Percentiles rank a stretch among this genome's conserved stretches.
phyloP scores from a whole-genome alignment of 2,329 filamentous ascomycete species.

The Trichoderma hamatum region DNA sequence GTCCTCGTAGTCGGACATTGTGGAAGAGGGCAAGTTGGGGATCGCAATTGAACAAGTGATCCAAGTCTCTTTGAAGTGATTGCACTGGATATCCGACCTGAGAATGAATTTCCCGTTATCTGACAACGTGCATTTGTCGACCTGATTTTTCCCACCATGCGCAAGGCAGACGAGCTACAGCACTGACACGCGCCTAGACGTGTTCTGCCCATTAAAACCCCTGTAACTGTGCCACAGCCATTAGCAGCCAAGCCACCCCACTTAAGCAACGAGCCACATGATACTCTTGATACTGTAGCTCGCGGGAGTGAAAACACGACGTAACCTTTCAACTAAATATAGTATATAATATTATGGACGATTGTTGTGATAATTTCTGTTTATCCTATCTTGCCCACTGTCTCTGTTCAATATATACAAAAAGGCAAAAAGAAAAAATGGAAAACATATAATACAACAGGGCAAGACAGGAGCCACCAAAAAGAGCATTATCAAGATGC shows the following conservation, averaged over 20 bases:
- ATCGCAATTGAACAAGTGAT: background rate
- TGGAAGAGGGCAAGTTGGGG: slow-evolving; percentile 27
- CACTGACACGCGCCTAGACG: slow-evolving; percentile 35
- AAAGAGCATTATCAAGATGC: background rate
- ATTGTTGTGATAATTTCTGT: background rate
- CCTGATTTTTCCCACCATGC: background rate
- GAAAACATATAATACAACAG: background rate
- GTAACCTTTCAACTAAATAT: background rate
- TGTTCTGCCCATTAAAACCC: slow-evolving; percentile 28
- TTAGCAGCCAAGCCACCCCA: background rate
- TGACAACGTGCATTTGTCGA: background rate
- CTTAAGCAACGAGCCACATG: background rate
- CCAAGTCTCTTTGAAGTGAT: background rate
- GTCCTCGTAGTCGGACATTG: slow-evolving; percentile 63
- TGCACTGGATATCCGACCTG: background rate
- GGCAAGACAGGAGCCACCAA: background rate
- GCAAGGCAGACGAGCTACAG: background rate
- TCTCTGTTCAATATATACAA: slow-evolving; percentile 1
- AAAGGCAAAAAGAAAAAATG: background rate
- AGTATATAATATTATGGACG: background rate
- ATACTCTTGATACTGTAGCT: too few relatives aligned
- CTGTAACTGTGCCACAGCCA: slow-evolving; percentile 12
- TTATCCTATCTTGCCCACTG: background rate
- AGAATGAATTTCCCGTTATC: background rate
- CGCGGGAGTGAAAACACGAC: background rate